Evolutionary conservation across 306 rosid genomes (phyloP), one percentile per base, ranked within the genome.

Genomic region (Vigna trinervia): DNA sequence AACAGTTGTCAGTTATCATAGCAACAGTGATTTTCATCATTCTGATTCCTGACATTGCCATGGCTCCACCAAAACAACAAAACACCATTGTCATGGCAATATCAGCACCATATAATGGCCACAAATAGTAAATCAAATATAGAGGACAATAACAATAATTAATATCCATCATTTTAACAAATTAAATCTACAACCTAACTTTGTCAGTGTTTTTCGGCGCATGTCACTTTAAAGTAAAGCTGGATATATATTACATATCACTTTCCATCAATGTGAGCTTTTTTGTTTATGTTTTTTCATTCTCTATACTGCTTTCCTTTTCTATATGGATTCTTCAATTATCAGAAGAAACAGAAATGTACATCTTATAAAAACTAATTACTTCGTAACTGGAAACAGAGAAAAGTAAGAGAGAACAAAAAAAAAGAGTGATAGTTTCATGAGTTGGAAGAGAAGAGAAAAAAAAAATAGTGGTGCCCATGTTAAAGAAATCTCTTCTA

Each of bases 1-100:
- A 43, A 65, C 52, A 65, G 71, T 65, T 41, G 34, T 19, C 34
- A 65, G 52, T 39, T 65, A 62, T 65, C 9, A 64, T 10, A 65
- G 10, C 5, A 36, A 63, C 14, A 17, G 50, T 64, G 15, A 43
- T 60, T 43, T n/a, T 34, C 17, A 34, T 62, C 8, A 48, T 14
- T 48, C 53, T 48, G 17, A 12, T 14, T 15, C 19, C 32, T 39
- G 32, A 41, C 71, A 66, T 66, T 23, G 6, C 39, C 5, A 45
- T 67, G 73, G 56, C 39, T 45, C 73, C 73, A 43, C 73, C 56
- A 22, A 67, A 67, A 20, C 14, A 3, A 66, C 50, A 66, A 43
- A 67, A 34, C 12, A 52, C 15, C 50, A 51, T 52, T 71, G 32
- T 71, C 36, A 34, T 52, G 63, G 5, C 12, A 52, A 34, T 52